A percentile compares a stretch with the other conserved stretches of the same genome.
phyloP scores from a whole-genome alignment of 1,284 basidiomycete species.

The Rhodotorula sp. region DNA sequence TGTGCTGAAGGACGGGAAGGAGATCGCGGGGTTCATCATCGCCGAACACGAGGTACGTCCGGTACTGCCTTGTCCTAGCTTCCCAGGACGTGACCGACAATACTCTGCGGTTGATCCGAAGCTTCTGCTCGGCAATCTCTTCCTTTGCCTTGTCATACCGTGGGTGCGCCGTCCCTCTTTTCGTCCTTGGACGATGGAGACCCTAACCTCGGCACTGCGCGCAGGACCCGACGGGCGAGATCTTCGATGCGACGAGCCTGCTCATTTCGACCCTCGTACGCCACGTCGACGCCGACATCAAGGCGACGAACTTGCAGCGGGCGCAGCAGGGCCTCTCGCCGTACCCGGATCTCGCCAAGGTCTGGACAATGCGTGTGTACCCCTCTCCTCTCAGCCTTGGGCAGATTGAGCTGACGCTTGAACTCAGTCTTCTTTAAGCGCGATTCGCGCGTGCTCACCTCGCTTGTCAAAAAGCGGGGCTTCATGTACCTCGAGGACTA shows the following conservation, averaged over 20 bases:
- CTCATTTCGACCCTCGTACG: constrained; percentile 25
- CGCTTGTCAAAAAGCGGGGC: constrained; percentile 36
- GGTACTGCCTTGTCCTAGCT: neutral
- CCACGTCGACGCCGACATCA: constrained; percentile 23
- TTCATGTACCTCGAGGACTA: constrained; percentile 38
- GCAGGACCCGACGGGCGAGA: constrained; percentile 32
- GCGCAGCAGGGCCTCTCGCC: neutral
- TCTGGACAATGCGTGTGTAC: constrained; percentile 37
- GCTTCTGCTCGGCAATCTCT: constrained; percentile 19
- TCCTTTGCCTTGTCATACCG: constrained; percentile 34
- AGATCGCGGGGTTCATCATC: constrained; percentile 35
- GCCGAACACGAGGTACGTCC: constrained; percentile 32
- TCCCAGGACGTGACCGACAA: neutral
- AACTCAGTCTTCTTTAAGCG: constrained; percentile 39
- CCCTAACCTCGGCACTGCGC: neutral
- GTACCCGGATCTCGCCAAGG: constrained; percentile 9
- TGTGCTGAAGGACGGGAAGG: constrained; percentile 24
- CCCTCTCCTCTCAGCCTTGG: accelerated
- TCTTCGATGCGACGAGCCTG: constrained; percentile 31
- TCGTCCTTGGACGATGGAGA: too few relatives aligned
- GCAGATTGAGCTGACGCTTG: neutral
- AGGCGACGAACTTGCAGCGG: constrained; percentile 10
- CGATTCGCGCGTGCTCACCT: constrained; percentile 30
- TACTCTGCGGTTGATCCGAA: neutral
- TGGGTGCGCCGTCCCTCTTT: constrained; percentile 21